Base-by-base conservation (phyloP, 192 early-diverging fungal genomes). In the Funneliformis mosseae region DNA sequence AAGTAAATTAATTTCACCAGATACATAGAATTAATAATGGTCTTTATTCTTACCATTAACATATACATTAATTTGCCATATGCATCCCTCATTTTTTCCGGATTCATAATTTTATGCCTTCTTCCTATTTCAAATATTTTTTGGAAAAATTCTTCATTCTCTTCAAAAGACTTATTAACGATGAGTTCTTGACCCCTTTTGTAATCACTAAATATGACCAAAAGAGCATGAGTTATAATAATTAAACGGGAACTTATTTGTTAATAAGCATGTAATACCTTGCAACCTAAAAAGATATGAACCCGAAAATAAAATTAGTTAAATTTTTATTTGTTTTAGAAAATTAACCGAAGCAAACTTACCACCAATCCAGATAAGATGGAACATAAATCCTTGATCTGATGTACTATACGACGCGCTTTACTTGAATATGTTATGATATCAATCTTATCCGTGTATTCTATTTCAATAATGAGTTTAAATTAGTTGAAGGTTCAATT, bases 61-160 rank as follows among this genome's bases (percentile, higher is more conserved):
- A 99, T 76, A 85, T 97, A 98, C 90, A 98, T 93, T 68, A 99
- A 87, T 83, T 99, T 99, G 64, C 98, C 98, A 83, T 99, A 99
- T 28, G 94, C 94, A 74, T 90, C 87, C 74, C 98, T 89, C 96
- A 99, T 98, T 84, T 97, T 96, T 82, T 99, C 98, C 0, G 98
- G 98, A 80, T 96, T 94, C 93, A 94, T 94, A 82, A 95, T 93
- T 85, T 96, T 96, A 83, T 96, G 93, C 68, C 95, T 90, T 74
- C 95, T 88, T 33, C 89, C 89, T 84, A 91, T 88, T 78, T 91
- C 89, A 76, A 91, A 91, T 23, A 96, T 88, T 46, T 85, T 87
- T 76, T 94, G 92, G 83, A 91, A 96, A 64, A 95, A 95, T 45
- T 92, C 91, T 50, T 91, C 91, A 82, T 96, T 95, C 45, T 93